Evolutionary conservation across 352 stramenopile genomes (phyloP).

Genomic region (Pythium guiyangense): DNA sequence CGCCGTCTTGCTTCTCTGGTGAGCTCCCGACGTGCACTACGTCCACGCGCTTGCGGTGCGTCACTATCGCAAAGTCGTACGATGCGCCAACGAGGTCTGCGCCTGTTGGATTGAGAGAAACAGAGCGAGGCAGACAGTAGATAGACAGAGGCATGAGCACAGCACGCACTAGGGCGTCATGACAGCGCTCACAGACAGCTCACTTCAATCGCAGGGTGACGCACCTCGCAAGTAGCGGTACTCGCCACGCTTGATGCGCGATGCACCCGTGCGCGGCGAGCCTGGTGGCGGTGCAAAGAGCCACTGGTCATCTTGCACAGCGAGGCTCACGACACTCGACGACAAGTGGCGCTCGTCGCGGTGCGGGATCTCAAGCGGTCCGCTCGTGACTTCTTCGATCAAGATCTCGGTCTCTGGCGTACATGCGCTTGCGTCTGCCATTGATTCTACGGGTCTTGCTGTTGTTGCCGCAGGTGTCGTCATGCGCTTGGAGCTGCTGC

Average conservation of each 20-base stretch:
- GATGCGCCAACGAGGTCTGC: constrained; percentile 38
- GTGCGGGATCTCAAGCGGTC: constrained; percentile 4
- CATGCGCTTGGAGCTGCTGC: too few species aligned
- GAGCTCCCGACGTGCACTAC: constrained; percentile 12
- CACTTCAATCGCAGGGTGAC: background rate
- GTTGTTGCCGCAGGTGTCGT: too few species aligned
- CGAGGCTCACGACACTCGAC: constrained; percentile 40
- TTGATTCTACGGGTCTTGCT: too few species aligned
- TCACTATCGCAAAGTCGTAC: constrained; percentile 82
- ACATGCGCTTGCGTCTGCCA: too few species aligned
- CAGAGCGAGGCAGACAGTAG: too few species aligned
- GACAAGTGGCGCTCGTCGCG: constrained; percentile 41
- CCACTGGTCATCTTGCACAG: constrained; percentile 59
- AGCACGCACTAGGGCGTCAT: too few species aligned
- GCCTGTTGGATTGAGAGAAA: constrained; percentile 6
- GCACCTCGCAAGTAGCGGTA: constrained; percentile 55
- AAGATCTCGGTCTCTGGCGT: too few species aligned
- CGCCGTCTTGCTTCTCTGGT: constrained; percentile 23
- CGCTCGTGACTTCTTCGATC: constrained; percentile 10
- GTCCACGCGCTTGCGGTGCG: constrained; percentile 29
- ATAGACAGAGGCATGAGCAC: too few species aligned
- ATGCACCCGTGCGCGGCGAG: constrained; percentile 27
- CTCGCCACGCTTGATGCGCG: constrained; percentile 25
- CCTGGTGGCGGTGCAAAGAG: constrained; percentile 38
- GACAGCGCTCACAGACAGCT: too few species aligned